Base-by-base conservation (phyloP, 352 stramenopile genomes). In the Pythium aristosporum region DNA sequence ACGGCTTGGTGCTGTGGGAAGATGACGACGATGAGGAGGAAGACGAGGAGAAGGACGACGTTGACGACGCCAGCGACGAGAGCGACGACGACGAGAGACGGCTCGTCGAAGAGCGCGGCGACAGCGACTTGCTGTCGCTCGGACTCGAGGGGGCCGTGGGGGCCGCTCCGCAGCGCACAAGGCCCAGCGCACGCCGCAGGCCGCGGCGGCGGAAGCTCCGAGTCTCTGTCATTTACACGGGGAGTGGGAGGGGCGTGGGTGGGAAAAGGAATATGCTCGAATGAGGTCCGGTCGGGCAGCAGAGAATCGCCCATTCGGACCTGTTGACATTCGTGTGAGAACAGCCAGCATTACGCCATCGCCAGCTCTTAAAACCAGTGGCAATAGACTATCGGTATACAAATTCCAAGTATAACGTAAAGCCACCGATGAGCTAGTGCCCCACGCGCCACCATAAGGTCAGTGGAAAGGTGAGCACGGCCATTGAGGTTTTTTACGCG, bases 31-130 rank as follows among this genome's bases (percentile, higher is more conserved):
- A 71, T 11, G 64, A 69, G 13, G 36, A 63, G 4, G 44, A 55
- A 0, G 72, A 71, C 0, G 66, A 71, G 3, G 73, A 72, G 10
- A 57, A 70, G 23, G 70, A 74, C 1, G 61, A n/a, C 43, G 60
- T 43, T 46, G 61, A 65, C 4, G 49, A 48, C 18, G 67, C 21
- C 6, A 39, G 34, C 41, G 70, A 74, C 8, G 61, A n/a, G 52
- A 63, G 51, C 50, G 61, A 65, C 4, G 49, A 48, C 21, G 67
- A 30, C 41, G 67, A 66, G 42, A 51, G 52, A 23, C 61, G 61
- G 42, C 57, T 65, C 7, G 41, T 65, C 1, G 41, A 34, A 2
- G 20, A 34, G 18, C 18, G 37, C 18, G 51, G 48, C 18, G 21
- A 53, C 21, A 53, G 2, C 8, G 49, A 43, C 16, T 18, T 23